These are phyloP conservation scores for Ciborinia camelliae DNA, from an alignment of 2,329 filamentous ascomycete genomes.

Conservation along the genomic window DNA sequence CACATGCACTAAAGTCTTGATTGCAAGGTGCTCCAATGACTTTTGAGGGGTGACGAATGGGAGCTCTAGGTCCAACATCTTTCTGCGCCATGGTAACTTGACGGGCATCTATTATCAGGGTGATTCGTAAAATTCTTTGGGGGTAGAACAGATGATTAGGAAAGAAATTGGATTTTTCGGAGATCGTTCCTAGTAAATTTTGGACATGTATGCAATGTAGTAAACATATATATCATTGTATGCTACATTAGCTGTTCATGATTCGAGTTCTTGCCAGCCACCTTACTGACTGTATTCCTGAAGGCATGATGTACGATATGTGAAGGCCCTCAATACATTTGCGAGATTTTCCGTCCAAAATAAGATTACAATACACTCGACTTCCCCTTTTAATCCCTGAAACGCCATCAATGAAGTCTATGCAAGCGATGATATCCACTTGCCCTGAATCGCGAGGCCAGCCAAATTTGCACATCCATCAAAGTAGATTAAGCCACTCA, in stretches of 20 bases:
- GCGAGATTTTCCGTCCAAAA: not conserved
- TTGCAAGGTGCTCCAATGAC: no score
- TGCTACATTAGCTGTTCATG: not conserved
- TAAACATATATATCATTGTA: not conserved
- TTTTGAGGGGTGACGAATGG: no score
- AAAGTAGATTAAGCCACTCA: not conserved
- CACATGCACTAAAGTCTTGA: not conserved
- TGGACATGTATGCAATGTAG: not conserved
- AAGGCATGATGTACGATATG: not conserved
- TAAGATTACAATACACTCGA: not conserved
- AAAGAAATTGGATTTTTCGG: not conserved
- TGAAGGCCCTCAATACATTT: not conserved
- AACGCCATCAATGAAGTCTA: constrained; percentile 6
- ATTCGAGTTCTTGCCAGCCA: not conserved
- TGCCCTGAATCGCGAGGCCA: not conserved
- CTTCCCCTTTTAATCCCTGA: not conserved
- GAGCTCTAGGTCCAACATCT: not conserved
- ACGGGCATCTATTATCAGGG: not conserved
- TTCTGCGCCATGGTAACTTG: no score
- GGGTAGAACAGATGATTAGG: not conserved
- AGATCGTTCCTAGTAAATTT: not conserved
- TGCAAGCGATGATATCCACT: not conserved
- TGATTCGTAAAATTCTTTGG: not conserved
- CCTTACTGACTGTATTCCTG: not conserved
- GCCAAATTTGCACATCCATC: not conserved